Evolutionary conservation across 352 stramenopile species (phyloP).

Genomic region (Phytopythium litorale): DNA sequence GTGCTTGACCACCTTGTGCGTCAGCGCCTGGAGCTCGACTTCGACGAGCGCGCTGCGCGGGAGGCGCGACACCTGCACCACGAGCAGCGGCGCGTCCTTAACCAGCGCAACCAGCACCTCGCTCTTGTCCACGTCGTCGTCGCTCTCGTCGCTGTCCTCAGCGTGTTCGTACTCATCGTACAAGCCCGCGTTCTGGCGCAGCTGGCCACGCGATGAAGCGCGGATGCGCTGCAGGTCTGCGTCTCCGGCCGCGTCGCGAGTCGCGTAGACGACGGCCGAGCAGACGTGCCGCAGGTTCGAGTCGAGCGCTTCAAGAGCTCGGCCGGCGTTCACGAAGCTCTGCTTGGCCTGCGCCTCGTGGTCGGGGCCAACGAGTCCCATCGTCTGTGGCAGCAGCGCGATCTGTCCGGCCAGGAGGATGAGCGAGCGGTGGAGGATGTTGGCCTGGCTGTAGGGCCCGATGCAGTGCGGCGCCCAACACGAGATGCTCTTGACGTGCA

Average conservation of each 20-base stretch:
- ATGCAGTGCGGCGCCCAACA: conserved; percentile 98
- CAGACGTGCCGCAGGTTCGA: conserved; percentile 78
- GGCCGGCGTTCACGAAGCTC: conserved; percentile 60
- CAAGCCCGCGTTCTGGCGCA: conserved; percentile 48
- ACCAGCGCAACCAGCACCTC: conserved; percentile 40
- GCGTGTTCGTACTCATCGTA: conserved; percentile 50
- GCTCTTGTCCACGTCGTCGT: conserved; percentile 69
- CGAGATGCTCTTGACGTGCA: conserved; percentile 97
- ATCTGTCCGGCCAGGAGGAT: conserved; percentile 97
- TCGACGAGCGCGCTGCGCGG: conserved; percentile 70
- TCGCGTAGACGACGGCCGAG: conserved; percentile 62
- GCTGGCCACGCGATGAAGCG: conserved; percentile 10
- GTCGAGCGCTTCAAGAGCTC: conserved; percentile 68
- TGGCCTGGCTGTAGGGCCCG: conserved; percentile 98
- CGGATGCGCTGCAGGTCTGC: conserved; percentile 8
- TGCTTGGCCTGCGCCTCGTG: conserved; percentile 42
- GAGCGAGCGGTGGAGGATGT: conserved; percentile 89
- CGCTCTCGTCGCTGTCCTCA: conserved; percentile 69
- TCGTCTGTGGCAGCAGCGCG: conserved; percentile 92
- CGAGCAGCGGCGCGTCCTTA: conserved; percentile 43
- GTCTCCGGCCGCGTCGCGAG: conserved; percentile 8
- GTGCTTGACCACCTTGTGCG: conserved; percentile 57
- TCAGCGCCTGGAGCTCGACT: conserved; percentile 72
- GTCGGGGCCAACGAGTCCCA: conserved; percentile 78
- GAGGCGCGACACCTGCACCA: conserved; percentile 65